phyloP scores from a whole-genome alignment of 306 rosid genomes.

The Fragaria ananassa region DNA sequence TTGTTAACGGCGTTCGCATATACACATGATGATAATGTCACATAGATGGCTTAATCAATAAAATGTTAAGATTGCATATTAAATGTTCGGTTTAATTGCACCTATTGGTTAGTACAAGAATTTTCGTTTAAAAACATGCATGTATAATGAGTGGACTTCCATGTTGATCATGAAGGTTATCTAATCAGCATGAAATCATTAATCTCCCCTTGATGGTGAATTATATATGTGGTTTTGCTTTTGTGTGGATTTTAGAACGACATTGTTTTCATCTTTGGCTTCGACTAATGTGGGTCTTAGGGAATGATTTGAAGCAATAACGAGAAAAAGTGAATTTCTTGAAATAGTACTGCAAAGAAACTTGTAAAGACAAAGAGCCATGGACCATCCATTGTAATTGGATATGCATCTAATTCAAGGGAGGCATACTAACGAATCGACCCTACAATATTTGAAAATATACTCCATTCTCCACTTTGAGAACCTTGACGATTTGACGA shows the following conservation, averaged over 20 bases:
- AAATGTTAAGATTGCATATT: too few species aligned
- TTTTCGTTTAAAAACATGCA: too few species aligned
- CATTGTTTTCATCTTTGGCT: slow-evolving; percentile 29
- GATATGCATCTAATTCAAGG: slow-evolving; percentile 36
- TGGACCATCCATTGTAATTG: slow-evolving; percentile 49
- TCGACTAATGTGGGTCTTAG: slow-evolving; percentile 57
- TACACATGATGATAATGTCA: too few species aligned
- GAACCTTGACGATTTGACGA: slow-evolving; percentile 41
- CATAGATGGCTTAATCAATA: too few species aligned
- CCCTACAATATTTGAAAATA: slow-evolving; percentile 38
- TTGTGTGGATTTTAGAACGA: slow-evolving; percentile 39
- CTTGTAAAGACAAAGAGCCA: slow-evolving; percentile 38
- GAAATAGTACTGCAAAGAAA: slow-evolving; percentile 49
- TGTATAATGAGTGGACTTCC: neutral
- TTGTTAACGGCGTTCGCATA: too few species aligned
- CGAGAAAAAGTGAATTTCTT: slow-evolving; percentile 35
- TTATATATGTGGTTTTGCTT: slow-evolving; percentile 40
- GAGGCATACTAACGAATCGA: slow-evolving; percentile 22
- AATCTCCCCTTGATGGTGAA: slow-evolving; percentile 20
- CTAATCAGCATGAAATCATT: slow-evolving; percentile 37
- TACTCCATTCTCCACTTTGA: slow-evolving; percentile 32
- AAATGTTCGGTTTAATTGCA: too few species aligned
- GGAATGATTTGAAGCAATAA: slow-evolving; percentile 60
- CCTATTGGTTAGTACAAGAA: too few species aligned
- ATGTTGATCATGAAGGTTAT: slow-evolving; percentile 39